Evolutionary conservation across 352 stramenopile genomes (phyloP), one percentile per base, ranked within the genome.

Genomic region (Phytophthora tubulina): DNA sequence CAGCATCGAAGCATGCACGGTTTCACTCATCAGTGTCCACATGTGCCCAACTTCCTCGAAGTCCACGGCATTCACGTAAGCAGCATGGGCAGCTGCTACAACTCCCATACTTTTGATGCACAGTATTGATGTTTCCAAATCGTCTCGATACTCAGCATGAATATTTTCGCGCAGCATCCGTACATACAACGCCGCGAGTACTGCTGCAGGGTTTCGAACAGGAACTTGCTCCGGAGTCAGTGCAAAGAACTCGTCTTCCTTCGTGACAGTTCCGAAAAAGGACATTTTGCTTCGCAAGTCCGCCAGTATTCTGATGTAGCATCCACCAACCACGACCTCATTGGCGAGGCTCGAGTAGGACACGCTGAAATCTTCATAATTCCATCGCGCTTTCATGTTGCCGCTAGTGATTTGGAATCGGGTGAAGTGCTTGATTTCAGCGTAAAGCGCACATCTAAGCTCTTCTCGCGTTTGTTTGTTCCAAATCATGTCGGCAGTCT

Each of bases 311-410:
- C 89, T 79, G 14, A 99, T 82, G 68, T 99, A 99, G 48, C 93
- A 93, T 27, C 84, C 92, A 30, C 93, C 95, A 33, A 99, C 93
- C 27, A 91, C 68, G 2, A 97, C 66, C 73, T 99, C 95, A 27
- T 88, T 76, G 11, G 78, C 72, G 6, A 99, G 75, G 33, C 90
- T 98, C 30, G 85, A 62, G 73, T 98, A 99, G 2, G 88, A 71
- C 11, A 99, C 93, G 13, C 58, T 67, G 61, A 99, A 99, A 75
- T 99, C 95, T 76, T 99, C 93, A 63, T 98, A 96, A 70, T 99
- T 99, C 97, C 97, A 99, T 14, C 94, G 81, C 35, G 96, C 89
- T 58, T 93, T 89, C 53, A 91, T 86, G 44, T 67, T 75, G 2
- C 78, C 86, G 15, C 79, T 73, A n/a, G 73, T 89, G 39, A 82